phyloP scores from a whole-genome alignment of 2,329 filamentous ascomycete species.

The Colletotrichum godetiae region DNA sequence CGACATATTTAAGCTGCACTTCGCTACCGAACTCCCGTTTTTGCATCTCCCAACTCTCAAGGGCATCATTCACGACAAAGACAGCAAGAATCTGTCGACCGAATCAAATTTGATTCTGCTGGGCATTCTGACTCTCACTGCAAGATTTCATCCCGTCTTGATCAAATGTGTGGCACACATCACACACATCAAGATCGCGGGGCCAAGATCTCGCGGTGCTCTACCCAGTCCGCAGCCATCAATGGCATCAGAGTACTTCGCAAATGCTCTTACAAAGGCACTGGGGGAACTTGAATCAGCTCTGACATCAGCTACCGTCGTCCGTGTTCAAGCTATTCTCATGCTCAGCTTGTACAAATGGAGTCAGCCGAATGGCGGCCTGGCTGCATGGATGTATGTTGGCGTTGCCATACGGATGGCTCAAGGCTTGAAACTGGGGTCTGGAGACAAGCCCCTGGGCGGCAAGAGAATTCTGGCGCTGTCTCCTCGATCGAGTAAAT shows the following conservation, averaged over 20 bases:
- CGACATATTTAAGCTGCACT: constrained; percentile 77
- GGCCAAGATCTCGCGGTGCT: constrained; percentile 46
- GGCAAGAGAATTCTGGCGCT: constrained; percentile 32
- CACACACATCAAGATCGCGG: constrained; percentile 41
- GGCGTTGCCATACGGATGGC: constrained; percentile 74
- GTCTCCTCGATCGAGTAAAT: constrained; percentile 32
- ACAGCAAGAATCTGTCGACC: constrained; percentile 48
- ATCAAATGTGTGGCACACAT: constrained; percentile 63
- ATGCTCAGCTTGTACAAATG: too few relatives aligned
- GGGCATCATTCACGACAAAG: constrained; percentile 57
- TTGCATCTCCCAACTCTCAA: constrained; percentile 74
- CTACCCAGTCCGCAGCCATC: constrained; percentile 59
- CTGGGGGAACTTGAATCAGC: too few relatives aligned
- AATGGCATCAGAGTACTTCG: constrained; percentile 73
- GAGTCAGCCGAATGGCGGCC: too few relatives aligned
- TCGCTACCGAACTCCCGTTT: constrained; percentile 78
- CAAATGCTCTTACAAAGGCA: constrained; percentile 65
- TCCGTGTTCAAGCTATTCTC: too few relatives aligned
- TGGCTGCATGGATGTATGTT: constrained; percentile 75
- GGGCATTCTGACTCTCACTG: constrained; percentile 75
- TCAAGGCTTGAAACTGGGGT: constrained; percentile 70
- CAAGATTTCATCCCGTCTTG: constrained; percentile 73
- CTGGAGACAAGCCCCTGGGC: constrained; percentile 56
- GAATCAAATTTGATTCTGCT: constrained; percentile 70
- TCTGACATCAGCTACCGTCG: too few relatives aligned